These are phyloP conservation scores for Magnusiomyces paraingens DNA, from an alignment of 1,139 yeast genomes.

Conservation along the genomic window DNA sequence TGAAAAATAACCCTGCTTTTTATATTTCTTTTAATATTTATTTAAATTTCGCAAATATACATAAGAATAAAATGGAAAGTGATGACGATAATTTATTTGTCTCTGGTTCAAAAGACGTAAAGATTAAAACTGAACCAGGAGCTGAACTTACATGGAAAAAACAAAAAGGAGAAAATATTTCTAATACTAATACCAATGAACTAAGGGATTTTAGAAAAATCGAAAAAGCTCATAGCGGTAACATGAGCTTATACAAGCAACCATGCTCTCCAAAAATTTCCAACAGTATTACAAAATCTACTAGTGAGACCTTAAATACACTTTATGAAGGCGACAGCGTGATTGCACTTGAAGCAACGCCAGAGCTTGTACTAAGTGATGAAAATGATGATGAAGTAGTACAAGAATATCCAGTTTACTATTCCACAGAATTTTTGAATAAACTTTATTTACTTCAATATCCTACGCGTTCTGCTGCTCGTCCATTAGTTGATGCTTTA, in stretches of 20 bases:
- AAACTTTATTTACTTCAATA: slow-evolving; percentile 54
- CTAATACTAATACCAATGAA: too few species aligned
- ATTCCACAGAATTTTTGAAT: slow-evolving; percentile 32
- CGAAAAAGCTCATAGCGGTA: too few species aligned
- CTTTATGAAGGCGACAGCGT: slow-evolving; percentile 3
- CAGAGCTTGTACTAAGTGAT: slow-evolving; percentile 7
- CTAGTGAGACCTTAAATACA: slow-evolving; percentile 1
- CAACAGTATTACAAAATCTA: background rate
- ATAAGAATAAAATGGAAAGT: background rate
- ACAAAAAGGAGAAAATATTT: too few species aligned
- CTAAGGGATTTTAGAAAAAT: too few species aligned
- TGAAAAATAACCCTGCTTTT: too few species aligned
- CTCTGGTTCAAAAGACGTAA: background rate
- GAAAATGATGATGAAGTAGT: slow-evolving; percentile 58
- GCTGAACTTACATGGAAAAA: too few species aligned
- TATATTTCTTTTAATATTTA: too few species aligned
- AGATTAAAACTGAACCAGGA: background rate
- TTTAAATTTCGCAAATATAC: too few species aligned
- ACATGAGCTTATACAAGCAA: too few species aligned
- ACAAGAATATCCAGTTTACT: slow-evolving; percentile 62
- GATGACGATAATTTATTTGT: slow-evolving; percentile 1
- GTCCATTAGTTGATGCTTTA: slow-evolving; percentile 40
- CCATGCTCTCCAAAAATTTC: background rate
- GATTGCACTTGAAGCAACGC: slow-evolving; percentile 2
- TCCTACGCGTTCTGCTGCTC: slow-evolving; percentile 56